phyloP scores from a whole-genome alignment of 2,329 filamentous ascomycete species.

The Aschersonia sp. region DNA sequence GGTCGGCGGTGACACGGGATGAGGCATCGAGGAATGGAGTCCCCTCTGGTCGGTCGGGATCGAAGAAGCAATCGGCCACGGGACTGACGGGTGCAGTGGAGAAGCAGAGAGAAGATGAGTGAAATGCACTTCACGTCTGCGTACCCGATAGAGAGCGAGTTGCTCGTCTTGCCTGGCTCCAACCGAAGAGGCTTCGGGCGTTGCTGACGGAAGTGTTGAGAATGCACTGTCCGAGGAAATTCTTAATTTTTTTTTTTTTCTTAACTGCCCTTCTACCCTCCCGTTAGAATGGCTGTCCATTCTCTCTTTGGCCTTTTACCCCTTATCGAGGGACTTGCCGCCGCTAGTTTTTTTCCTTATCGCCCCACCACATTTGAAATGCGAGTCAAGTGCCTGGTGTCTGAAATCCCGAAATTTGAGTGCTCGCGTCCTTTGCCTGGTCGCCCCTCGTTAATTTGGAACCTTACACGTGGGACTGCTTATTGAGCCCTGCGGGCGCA shows the following conservation, averaged over 20 bases:
- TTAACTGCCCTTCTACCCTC: not conserved
- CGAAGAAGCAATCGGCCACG: not conserved
- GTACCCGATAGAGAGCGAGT: not conserved
- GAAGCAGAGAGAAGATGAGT: not conserved
- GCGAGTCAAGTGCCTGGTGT: not conserved
- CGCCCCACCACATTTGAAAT: not conserved
- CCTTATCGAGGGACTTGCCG: not conserved
- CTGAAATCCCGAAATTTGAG: not conserved
- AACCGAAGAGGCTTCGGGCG: not conserved
- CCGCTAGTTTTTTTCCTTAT: not conserved
- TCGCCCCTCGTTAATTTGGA: not conserved
- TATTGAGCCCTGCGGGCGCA: no score
- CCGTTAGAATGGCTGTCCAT: not conserved
- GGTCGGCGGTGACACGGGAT: slow-evolving; percentile 31
- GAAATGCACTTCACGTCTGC: not conserved
- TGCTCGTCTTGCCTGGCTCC: not conserved
- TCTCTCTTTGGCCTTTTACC: not conserved
- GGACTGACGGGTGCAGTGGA: not conserved
- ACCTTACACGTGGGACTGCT: not conserved
- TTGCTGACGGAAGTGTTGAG: not conserved
- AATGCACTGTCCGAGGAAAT: no score
- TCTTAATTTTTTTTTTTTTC: not conserved
- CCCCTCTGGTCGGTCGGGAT: not conserved
- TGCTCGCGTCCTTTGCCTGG: not conserved
- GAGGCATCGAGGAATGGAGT: slow-evolving; percentile 23